phyloP scores from a whole-genome alignment of 1,284 basidiomycete species.

The Fistulina hepatica region DNA sequence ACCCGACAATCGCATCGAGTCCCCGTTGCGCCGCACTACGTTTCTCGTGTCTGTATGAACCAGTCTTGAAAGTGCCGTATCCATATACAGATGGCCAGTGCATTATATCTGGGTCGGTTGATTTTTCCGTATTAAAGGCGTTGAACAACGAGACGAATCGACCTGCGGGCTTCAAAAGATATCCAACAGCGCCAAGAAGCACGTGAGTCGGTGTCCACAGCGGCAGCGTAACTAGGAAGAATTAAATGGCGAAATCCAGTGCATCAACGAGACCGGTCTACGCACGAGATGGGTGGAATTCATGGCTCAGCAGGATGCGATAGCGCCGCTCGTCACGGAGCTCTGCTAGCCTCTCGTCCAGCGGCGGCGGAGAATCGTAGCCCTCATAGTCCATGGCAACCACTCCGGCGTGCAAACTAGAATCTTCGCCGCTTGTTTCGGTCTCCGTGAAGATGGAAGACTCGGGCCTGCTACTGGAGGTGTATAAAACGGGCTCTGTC shows the following conservation, averaged over 20 bases:
- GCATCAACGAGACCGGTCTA: constrained; percentile 9
- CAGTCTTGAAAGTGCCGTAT: constrained; percentile 41
- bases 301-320: constrained; percentile 47
- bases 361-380: constrained; percentile 35
- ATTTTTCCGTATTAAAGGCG: constrained; percentile 34
- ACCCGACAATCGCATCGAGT: constrained; percentile 42
- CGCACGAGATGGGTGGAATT: constrained; percentile 59
- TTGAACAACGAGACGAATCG: constrained; percentile 55
- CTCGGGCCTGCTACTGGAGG: constrained; percentile 18
- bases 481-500: constrained; percentile 24
- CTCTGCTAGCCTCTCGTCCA: constrained; percentile 33
- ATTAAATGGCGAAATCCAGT: constrained; percentile 3
- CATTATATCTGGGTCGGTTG: constrained; percentile 24
- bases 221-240: constrained; percentile 47
- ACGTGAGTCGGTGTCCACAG: constrained; percentile 58
- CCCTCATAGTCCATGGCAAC: constrained; percentile 19
- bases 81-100: constrained; percentile 41
- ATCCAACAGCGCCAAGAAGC: constrained; percentile 51
- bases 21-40: constrained; percentile 43
- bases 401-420: background rate
- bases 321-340: constrained; percentile 51
- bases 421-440: constrained; percentile 17
- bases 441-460: constrained; percentile 21
- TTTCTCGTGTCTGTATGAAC: constrained; percentile 38
- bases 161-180: constrained; percentile 40